These are phyloP conservation scores for Talaromyces sp. DNA, from an alignment of 2,329 filamentous ascomycete species.

Conservation along the genomic window DNA sequence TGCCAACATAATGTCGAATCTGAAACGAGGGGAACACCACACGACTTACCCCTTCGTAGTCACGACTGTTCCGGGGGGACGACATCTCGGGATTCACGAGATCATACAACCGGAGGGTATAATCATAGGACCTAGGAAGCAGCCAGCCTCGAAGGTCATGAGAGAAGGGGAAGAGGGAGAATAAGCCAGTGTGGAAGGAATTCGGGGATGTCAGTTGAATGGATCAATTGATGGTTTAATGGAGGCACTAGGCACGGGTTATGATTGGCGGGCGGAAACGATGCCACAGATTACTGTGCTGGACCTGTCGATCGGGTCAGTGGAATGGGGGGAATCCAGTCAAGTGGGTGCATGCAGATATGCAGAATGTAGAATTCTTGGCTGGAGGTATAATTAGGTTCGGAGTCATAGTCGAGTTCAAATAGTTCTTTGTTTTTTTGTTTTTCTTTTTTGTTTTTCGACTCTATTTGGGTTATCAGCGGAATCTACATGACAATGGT, in stretches of 20 bases:
- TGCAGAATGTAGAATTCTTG: slow-evolving; percentile 11
- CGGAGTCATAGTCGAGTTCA: not conserved
- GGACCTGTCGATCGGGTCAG: slow-evolving; percentile 20
- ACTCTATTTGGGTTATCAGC: no score
- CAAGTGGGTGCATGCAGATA: slow-evolving; percentile 1
- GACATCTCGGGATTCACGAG: slow-evolving; percentile 32
- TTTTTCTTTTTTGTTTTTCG: not conserved
- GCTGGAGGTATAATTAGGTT: not conserved
- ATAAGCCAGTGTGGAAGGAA: slow-evolving; percentile 21
- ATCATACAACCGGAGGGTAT: slow-evolving; percentile 20
- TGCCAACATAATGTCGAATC: not conserved
- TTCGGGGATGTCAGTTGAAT: slow-evolving; percentile 20
- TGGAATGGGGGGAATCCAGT: slow-evolving; percentile 13
- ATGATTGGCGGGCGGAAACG: slow-evolving; percentile 21
- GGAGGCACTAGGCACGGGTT: slow-evolving; percentile 20
- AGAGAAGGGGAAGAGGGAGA: slow-evolving; percentile 10
- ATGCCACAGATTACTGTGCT: slow-evolving; percentile 2
- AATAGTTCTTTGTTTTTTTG: not conserved
- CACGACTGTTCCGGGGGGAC: slow-evolving; percentile 43
- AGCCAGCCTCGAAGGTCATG: slow-evolving; percentile 10
- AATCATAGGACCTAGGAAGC: slow-evolving; percentile 18
- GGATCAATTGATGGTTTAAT: slow-evolving; percentile 19
- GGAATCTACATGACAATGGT: no score
- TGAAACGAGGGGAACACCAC: slow-evolving; percentile 15
- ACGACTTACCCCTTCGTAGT: slow-evolving; percentile 46